Evolutionary conservation across 2,329 filamentous ascomycete species (phyloP), one percentile per base, ranked within the genome.

Genomic region (Colletotrichum sublineola): DNA sequence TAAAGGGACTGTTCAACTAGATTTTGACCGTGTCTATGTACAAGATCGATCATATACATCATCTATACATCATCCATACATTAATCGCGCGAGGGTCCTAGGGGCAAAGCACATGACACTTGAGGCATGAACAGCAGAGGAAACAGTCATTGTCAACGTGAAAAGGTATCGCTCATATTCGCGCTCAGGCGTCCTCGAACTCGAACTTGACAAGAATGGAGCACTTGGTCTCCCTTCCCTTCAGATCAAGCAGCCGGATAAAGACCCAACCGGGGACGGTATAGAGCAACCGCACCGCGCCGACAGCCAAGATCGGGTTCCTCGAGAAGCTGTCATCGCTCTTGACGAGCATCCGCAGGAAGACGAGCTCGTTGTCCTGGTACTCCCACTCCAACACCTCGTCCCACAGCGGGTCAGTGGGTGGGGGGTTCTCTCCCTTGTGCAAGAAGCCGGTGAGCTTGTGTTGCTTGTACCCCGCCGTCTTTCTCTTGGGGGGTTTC

Each of bases 351-450:
- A 93, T 84, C 0, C 91, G 84, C 75, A 93, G 74, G 75, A 93
- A 93, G 0, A 87, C 86, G 60, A 93, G 77, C 78, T 92, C 91
- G 75, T 89, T 91, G 68, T 92, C 90, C 7, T 91, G 88, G 75
- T 88, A 93, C 73, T 91, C 88, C 91, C 91, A 93, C 76, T 91
- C 89, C 11, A 93, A 81, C 18, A 82, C 83, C 79, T 93, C 90
- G 74, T 92, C 86, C 90, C 90, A 93, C 9, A 93, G 63, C 0
- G 91, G 91, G 73, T 92, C 90, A 0, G 85, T 91, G 0, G 85
- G 78, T 0, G 86, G 85, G 2, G 90, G 88, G 73, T 90, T 91
- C 67, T 89, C 88, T 24, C 86, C 87, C 40, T 82, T 82, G 78
- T 91, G 89, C 61, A 91, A 78, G 68, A 91, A 86, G 0, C 86